Base-by-base conservation (phyloP, 257 asterid genomes). In the Apocynum venetum region DNA sequence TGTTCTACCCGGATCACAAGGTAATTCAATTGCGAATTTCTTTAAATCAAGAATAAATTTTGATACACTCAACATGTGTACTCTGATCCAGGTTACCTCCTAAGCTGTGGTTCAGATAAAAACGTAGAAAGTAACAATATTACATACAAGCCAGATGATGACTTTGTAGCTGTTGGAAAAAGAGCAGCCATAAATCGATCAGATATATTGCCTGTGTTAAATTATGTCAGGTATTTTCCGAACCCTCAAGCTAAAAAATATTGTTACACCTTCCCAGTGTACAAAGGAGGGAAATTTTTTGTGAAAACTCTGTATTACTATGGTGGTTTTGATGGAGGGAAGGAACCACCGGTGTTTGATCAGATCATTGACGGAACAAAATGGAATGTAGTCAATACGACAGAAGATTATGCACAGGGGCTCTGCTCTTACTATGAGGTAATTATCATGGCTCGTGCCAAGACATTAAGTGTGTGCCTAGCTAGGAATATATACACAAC, bases 271-370 rank as follows among this genome's bases (percentile, higher is more conserved):
- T 80, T 95, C 72, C 94, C 91, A 3, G 97, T 89, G 77, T 31
- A 76, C 20, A 88, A 86, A 67, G 93, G 91, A 52, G 86, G 83
- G 65, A 92, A 83, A 49, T 80, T 87, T 67, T 81, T 91, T 25
- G 92, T 95, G 11, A 90, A 85, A 77, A 90, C 96, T 0, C 25
- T 85, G 4, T 90, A 89, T 70, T 95, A 85, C 74, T 92, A 91
- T 56, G 98, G 98, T 17, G 91, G 92, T 6, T 95, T 92, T 51
- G 97, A 93, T 81, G 97, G 98, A 70, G 93, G 92, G n/a, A 80
- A 76, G 0, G 83, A 84, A 12, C 98, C 98, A 9, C 93, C 98
- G 10, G 89, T 93, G 73, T 95, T 95, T 76, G 97, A 95, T 83
- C 98, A 92, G 87, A 88, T 92, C 82, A 88, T 93, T 13, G 98